Conservation (phyloP, 805 yeast genomes). For the Saccharomycopsis oosterbeekiorum region DNA sequence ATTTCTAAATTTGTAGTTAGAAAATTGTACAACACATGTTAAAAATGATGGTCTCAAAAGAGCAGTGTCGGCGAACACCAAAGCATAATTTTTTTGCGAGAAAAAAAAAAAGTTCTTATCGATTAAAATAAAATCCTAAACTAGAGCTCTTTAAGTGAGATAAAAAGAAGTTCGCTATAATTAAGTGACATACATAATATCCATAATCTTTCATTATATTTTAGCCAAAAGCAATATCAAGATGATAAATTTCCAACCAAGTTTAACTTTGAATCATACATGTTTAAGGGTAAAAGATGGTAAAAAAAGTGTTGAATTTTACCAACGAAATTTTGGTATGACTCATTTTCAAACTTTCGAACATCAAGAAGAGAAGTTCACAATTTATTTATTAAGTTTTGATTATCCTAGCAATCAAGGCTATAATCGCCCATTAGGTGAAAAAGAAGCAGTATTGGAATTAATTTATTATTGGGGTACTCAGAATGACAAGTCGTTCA, state of each 20-base stretch:
- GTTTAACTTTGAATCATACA: conserved; percentile 48
- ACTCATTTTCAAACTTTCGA: conserved; percentile 42
- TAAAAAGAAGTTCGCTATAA: neutral
- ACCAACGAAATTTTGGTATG: conserved; percentile 68
- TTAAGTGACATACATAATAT: too few species aligned
- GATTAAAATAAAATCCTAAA: too few species aligned
- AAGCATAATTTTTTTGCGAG: neutral
- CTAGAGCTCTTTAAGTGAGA: too few species aligned
- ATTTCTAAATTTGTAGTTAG: too few species aligned
- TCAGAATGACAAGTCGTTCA: conserved; percentile 46
- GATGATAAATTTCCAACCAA: conserved; percentile 14
- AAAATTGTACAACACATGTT: too few species aligned
- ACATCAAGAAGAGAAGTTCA: conserved; percentile 46
- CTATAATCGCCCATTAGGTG: conserved; percentile 29
- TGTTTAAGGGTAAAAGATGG: conserved; percentile 81
- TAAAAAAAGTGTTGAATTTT: conserved; percentile 58
- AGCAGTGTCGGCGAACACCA: too few species aligned
- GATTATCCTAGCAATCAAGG: conserved; percentile 27
- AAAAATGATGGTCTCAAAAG: too few species aligned
- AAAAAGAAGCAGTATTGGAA: conserved; percentile 66
- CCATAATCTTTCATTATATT: neutral
- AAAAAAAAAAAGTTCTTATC: neutral
- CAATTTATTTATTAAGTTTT: conserved; percentile 59
- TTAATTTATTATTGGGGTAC: conserved; percentile 74
- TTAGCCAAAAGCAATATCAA: too few species aligned